These are phyloP conservation scores for Chernovozyma sophiae-reginae DNA, from an alignment of 1,139 yeast genomes.

Conservation along the genomic window DNA sequence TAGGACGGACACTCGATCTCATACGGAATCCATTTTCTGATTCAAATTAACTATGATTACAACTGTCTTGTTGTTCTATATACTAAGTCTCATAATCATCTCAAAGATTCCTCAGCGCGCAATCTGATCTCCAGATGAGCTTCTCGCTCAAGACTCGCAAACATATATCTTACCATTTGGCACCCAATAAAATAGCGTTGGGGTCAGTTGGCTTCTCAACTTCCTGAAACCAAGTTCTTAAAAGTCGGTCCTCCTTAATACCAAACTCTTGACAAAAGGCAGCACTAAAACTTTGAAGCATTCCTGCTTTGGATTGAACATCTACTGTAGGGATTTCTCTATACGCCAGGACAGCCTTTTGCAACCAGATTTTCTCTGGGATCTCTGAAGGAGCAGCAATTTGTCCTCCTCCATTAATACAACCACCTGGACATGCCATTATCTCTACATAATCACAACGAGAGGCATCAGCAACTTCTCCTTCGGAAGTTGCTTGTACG, in stretches of 20 bases:
- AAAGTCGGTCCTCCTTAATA: conserved; percentile 33
- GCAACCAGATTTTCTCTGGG: conserved; percentile 41
- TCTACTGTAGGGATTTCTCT: conserved; percentile 18
- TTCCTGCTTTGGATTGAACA: conserved; percentile 7
- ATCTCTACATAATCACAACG: conserved; percentile 84
- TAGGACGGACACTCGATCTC: too few species aligned
- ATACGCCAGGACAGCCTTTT: conserved; percentile 27
- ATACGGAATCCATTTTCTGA: too few species aligned
- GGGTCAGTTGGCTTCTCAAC: conserved; percentile 53
- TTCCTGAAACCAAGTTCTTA: conserved; percentile 45
- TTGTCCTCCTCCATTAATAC: conserved; percentile 97
- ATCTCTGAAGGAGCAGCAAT: conserved; percentile 45
- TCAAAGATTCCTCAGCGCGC: too few species aligned
- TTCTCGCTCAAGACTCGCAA: too few species aligned
- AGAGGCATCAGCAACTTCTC: conserved; percentile 52
- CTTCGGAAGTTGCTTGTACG: conserved; percentile 10
- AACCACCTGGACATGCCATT: conserved; percentile 98
- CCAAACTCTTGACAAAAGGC: conserved; percentile 29
- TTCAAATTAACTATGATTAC: too few species aligned
- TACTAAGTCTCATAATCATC: too few species aligned
- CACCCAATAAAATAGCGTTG: conserved; percentile 37
- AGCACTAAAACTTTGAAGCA: conserved; percentile 26
- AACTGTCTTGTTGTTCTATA: too few species aligned
- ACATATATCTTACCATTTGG: conserved; percentile 45
- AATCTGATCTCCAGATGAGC: too few species aligned